phyloP scores from a whole-genome alignment of 345 rosid genomes.

The Citrus australasica region DNA sequence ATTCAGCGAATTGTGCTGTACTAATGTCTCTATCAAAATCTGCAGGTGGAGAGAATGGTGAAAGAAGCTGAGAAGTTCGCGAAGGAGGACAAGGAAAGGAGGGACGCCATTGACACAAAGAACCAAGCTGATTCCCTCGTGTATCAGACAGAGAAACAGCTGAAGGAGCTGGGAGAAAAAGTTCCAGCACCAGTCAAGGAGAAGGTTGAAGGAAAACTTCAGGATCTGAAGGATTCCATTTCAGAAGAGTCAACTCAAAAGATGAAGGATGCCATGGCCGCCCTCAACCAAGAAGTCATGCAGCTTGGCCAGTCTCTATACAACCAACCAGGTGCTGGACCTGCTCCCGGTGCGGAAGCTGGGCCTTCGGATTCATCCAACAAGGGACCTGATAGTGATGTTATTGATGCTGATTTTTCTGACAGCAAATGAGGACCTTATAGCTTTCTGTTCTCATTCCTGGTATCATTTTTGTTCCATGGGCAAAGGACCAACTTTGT shows the following conservation, averaged over 20 bases:
- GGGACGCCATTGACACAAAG: constrained; percentile 91
- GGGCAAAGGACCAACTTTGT: background rate
- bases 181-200: constrained; percentile 84
- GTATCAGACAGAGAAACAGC: constrained; percentile 91
- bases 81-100: constrained; percentile 83
- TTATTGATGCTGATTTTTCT: constrained; percentile 82
- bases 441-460: background rate
- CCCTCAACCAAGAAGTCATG: constrained; percentile 88
- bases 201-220: constrained; percentile 78
- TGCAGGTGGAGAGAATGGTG: constrained; percentile 81
- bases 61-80: constrained; percentile 80
- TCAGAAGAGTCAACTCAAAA: constrained; percentile 57
- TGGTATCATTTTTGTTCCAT: background rate
- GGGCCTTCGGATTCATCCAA: constrained; percentile 47
- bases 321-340: constrained; percentile 73
- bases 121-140: constrained; percentile 87
- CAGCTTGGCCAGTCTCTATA: constrained; percentile 85
- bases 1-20: background rate
- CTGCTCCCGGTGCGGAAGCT: constrained; percentile 48
- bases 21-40: background rate
- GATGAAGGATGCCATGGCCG: constrained; percentile 80
- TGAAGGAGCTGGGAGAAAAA: constrained; percentile 81
- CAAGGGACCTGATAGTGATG: constrained; percentile 80
- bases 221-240: constrained; percentile 77
- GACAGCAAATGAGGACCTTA: constrained; percentile 59